Evolutionary conservation across 768 basidiomycete genomes (phyloP), one percentile per base, ranked within the genome.

Genomic region (Hemileccinum impolitum): DNA sequence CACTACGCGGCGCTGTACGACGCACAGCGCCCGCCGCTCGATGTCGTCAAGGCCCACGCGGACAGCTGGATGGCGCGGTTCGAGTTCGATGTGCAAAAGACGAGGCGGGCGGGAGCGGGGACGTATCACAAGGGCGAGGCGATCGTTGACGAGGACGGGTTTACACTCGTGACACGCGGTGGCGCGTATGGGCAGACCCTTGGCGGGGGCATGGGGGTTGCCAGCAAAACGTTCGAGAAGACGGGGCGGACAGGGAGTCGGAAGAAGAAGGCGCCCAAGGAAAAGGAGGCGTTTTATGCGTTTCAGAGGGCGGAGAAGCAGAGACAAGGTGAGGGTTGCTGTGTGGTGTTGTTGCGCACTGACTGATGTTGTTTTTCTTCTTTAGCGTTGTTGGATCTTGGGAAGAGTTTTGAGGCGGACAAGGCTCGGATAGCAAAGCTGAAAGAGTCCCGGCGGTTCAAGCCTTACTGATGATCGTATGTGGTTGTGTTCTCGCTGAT

Each of bases 251-350:
- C 54, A 31, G 65, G 68, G 39, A 74, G 69, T 44, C 67, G 64
- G 39, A 74, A 71, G 54, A 79, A 78, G 69, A 82, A 79, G 64
- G 77, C 79, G 52, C 74, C 75, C 56, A 81, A 82, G 65, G 84
- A 87, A 67, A 87, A 84, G 61, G 79, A 78, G 40, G 77, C 78
- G 4, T 94, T 96, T 63, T 95, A 97, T 67, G 84, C 82, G 21
- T 95, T 94, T 77, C 92, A 96, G 67, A 82, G 84, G 61, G 86
- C 85, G 41, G 94, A 94, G 68, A 87, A 87, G 72, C 94, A 94
- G 66, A 73, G 91, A 50, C 79, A 85, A 67, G 84, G 93, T 94
- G 50, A 47, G 75, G 51, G 46, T 9, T 7, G 3, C 15, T 36
- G 10, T 30, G 14, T 32, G 49, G 11, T 17, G 23, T 2, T 28